Evolutionary conservation across 352 stramenopile species (phyloP).

Genomic region (Phytophthora foliorum): DNA sequence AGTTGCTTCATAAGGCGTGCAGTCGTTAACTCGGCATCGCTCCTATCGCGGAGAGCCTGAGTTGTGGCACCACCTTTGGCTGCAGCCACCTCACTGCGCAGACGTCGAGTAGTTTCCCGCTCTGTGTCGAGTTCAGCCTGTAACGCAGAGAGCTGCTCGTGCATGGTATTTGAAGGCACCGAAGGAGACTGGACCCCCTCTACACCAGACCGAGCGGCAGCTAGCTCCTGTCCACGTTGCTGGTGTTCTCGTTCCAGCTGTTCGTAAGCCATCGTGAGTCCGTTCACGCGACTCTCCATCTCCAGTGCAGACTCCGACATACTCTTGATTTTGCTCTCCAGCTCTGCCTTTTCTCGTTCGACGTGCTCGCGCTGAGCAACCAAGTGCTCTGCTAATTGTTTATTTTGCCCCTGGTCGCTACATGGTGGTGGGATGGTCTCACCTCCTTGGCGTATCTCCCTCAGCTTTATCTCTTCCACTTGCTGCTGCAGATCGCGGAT

Average conservation of each 20-base stretch:
- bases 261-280: conserved; percentile 58
- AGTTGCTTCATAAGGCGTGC: conserved; percentile 39
- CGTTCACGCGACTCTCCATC: conserved; percentile 56
- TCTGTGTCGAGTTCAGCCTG: conserved; percentile 52
- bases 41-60: conserved; percentile 30
- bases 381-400: conserved; percentile 19
- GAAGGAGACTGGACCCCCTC: conserved; percentile 1
- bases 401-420: background rate
- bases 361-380: conserved; percentile 28
- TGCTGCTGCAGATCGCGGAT: conserved; percentile 64
- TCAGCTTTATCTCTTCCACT: conserved; percentile 32
- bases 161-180: background rate
- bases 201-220: background rate
- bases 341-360: conserved; percentile 45
- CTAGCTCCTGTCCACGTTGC: conserved; percentile 17
- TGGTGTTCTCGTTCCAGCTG: conserved; percentile 61
- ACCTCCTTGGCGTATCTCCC: background rate
- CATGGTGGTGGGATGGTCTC: background rate
- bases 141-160: conserved; percentile 34
- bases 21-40: conserved; percentile 34
- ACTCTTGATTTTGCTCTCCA: conserved; percentile 42
- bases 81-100: conserved; percentile 36
- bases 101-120: conserved; percentile 27
- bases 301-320: conserved; percentile 41
- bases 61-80: conserved; percentile 17